Base-by-base conservation (phyloP, 2,329 filamentous ascomycete genomes). In the Tolypocladium endophyticum region DNA sequence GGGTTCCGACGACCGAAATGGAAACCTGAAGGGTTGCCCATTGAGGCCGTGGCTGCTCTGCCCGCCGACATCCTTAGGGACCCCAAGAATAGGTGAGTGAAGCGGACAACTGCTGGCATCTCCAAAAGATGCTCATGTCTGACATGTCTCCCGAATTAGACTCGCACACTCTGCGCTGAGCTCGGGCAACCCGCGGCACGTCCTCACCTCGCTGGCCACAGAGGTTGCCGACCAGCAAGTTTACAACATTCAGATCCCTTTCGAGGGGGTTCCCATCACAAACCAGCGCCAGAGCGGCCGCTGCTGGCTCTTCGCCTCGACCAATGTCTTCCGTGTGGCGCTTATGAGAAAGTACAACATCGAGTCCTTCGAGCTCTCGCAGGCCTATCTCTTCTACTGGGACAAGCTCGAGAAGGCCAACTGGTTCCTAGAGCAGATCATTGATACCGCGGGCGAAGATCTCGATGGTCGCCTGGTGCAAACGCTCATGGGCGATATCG, bases 351-450 rank as follows among this genome's bases (percentile, higher is more conserved):
- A 87, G 67, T 89, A 95, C 73, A 84, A 86, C 63, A 82, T 96
- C 25, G 82, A 86, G 55, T 79, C 82, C 58, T 95, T 96, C 68
- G 89, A 96, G 77, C 79, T 96, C n/a, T 92, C 87, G 36, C 92
- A 96, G 74, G 81, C 87, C 1, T 95, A 95, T 68, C 81, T 96
- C 4, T 96, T 93, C 76, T 96, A 91, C 80, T 95, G 89, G 87
- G 92, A 96, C 73, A 96, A 96, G 76, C 83, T 96, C 25, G 92
- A 96, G 73, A 96, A 96, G 74, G 81, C 88, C 11, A 96, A 96
- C 73, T 96, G 84, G 78, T 96, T 95, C 76, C 81, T 96, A 23
- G 90, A 95, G 74, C 88, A 89, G 68, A 84, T 93, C 62, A 82
- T 96, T 59, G 85, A 90, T 63, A 95, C 91, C 0, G 81, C 84